Evolutionary conservation across 2,329 filamentous ascomycete genomes (phyloP).

Genomic region (Nigrograna mackinnonii): DNA sequence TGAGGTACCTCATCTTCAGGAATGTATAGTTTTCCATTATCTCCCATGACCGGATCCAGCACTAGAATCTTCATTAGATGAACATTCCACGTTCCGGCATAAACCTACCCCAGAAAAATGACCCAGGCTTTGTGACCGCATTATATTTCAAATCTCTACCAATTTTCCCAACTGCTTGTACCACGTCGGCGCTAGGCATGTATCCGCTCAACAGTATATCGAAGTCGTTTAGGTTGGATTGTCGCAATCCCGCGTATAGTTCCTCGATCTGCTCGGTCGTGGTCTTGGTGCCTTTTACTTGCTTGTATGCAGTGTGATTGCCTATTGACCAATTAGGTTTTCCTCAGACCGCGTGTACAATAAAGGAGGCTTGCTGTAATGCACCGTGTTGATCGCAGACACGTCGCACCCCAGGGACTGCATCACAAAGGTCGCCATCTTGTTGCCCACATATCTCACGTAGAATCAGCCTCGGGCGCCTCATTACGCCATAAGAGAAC

Average conservation of each 20-base stretch:
- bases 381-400: constrained; percentile 90
- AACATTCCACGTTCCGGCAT: neutral
- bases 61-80: constrained; percentile 53
- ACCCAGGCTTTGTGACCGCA: constrained; percentile 64
- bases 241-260: constrained; percentile 81
- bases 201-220: constrained; percentile 96
- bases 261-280: constrained; percentile 81
- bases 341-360: neutral
- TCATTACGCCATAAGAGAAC: constrained; percentile 30
- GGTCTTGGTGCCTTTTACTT: constrained; percentile 82
- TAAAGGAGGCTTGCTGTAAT: constrained; percentile 74
- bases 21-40: constrained; percentile 90
- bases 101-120: constrained; percentile 82
- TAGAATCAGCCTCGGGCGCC: constrained; percentile 19
- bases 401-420: constrained; percentile 94
- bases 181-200: constrained; percentile 82
- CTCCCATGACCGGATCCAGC: constrained; percentile 97
- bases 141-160: constrained; percentile 77
- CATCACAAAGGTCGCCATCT: constrained; percentile 93
- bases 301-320: constrained; percentile 92
- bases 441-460: constrained; percentile 91
- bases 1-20: constrained; percentile 88
- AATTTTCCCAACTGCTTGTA: constrained; percentile 83
- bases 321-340: constrained; percentile 55
- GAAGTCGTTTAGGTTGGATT: constrained; percentile 85